These are phyloP conservation scores for Enterocytospora artemiae DNA, from an alignment of 371 early-diverging fungal genomes.

Conservation along the genomic window DNA sequence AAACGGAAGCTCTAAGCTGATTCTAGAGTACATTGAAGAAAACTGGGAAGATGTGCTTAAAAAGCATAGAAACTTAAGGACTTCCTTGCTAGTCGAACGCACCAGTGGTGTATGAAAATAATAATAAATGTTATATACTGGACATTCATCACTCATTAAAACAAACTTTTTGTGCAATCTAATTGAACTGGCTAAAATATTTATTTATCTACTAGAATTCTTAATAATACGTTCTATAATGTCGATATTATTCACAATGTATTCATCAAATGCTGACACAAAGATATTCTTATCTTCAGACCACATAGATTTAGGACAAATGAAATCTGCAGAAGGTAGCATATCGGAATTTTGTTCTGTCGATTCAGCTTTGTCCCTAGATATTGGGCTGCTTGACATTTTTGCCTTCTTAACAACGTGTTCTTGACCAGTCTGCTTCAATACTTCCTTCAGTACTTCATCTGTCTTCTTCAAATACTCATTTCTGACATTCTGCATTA, in stretches of 20 bases:
- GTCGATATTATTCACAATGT: conserved; percentile 28
- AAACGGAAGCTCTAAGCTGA: neutral
- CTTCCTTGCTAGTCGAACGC: neutral
- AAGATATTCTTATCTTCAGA: conserved; percentile 28
- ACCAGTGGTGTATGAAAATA: neutral
- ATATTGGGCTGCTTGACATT: neutral
- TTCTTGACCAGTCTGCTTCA: too few relatives aligned
- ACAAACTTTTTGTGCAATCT: neutral
- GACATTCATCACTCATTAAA: too few relatives aligned
- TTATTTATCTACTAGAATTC: neutral
- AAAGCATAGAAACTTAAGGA: neutral
- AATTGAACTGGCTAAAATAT: neutral
- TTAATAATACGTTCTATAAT: conserved; percentile 28
- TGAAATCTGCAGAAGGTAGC: too few relatives aligned
- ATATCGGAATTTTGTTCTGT: neutral
- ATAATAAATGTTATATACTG: neutral
- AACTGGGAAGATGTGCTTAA: neutral
- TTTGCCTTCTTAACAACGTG: conserved; percentile 26
- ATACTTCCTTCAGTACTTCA: conserved; percentile 21
- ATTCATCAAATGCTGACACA: conserved; percentile 29
- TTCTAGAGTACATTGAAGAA: neutral
- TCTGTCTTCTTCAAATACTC: conserved; percentile 44
- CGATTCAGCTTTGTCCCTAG: neutral
- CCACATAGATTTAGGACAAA: too few relatives aligned
- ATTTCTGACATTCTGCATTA: conserved; percentile 23